A percentile compares a stretch with the other conserved stretches of the same genome.
These are phyloP conservation scores for Cylindrotheca closterium DNA, from an alignment of 108 stramenopile species.

Conservation along the genomic window DNA sequence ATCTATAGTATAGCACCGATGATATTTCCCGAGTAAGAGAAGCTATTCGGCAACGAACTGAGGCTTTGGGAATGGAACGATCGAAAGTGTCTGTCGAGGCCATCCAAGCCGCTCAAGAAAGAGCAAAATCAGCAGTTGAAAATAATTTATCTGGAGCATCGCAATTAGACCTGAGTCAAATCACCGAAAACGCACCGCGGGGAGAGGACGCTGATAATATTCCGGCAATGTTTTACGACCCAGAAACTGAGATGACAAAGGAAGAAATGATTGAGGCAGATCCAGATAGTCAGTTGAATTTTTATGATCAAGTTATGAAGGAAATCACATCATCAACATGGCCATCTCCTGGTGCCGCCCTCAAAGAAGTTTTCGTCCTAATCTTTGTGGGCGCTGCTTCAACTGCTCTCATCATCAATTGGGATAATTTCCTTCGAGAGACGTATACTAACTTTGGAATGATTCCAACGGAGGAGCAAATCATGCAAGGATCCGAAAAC, in stretches of 20 bases:
- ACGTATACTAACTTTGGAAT: constrained; percentile 53
- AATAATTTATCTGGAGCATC: constrained; percentile 10
- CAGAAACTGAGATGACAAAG: constrained; percentile 69
- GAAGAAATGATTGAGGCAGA: constrained; percentile 82
- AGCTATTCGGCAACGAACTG: constrained; percentile 64
- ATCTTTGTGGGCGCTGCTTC: constrained; percentile 53
- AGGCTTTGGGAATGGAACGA: constrained; percentile 65
- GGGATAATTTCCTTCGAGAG: constrained; percentile 57
- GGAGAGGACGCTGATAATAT: constrained; percentile 30
- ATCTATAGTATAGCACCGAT: constrained; percentile 40
- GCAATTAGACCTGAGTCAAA: constrained; percentile 63
- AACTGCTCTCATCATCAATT: constrained; percentile 54
- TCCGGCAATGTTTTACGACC: constrained; percentile 59
- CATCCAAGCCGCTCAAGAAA: constrained; percentile 53
- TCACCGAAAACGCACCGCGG: constrained; percentile 39
- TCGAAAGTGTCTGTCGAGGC: constrained; percentile 55
- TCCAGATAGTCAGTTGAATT: constrained; percentile 48
- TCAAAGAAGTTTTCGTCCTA: constrained; percentile 60
- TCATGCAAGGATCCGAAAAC: constrained; percentile 9
- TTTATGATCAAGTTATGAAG: constrained; percentile 52
- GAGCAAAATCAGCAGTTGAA: constrained; percentile 41
- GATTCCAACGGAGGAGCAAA: constrained; percentile 61
- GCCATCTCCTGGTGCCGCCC: constrained; percentile 46
- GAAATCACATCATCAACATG: constrained; percentile 55
- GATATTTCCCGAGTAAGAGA: constrained; percentile 59